Conservation (phyloP, 305 asterid genomes). For the Plantago lanceolata region DNA sequence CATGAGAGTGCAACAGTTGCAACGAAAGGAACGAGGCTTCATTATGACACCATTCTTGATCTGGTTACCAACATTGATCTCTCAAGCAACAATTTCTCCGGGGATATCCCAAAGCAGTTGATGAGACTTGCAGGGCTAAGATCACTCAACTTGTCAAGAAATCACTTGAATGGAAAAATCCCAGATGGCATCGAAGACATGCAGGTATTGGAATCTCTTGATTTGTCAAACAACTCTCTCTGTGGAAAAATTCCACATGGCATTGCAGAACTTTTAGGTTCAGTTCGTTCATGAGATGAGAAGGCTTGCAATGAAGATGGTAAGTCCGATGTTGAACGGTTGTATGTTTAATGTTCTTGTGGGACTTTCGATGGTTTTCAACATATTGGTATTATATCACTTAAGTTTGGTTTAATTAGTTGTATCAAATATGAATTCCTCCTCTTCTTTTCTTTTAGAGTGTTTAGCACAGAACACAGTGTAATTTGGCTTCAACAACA, state of each 20-base stretch:
- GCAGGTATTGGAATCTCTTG: conserved; percentile 7
- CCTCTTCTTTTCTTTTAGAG: no score
- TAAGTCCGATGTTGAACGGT: neutral
- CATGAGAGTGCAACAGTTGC: neutral
- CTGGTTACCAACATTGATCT: conserved; percentile 14
- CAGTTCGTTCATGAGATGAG: neutral
- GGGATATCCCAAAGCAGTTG: conserved; percentile 10
- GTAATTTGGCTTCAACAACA: no score
- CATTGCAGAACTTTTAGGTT: neutral
- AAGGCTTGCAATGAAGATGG: neutral
- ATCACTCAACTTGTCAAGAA: conserved; percentile 10
- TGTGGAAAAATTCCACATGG: conserved; percentile 1
- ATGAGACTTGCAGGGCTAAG: neutral
- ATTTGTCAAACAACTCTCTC: conserved; percentile 3
- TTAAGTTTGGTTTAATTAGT: no score
- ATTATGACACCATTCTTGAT: conserved; percentile 2
- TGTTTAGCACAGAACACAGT: no score
- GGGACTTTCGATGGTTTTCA: neutral
- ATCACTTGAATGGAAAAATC: neutral
- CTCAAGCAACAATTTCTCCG: conserved; percentile 14
- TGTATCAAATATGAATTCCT: no score
- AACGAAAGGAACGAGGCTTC: conserved; percentile 1
- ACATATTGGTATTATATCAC: no score
- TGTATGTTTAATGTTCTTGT: neutral
- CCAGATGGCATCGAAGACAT: neutral